Evolutionary conservation across 1,284 basidiomycete species (phyloP).

Genomic region (Xerocomus nothofagi): DNA sequence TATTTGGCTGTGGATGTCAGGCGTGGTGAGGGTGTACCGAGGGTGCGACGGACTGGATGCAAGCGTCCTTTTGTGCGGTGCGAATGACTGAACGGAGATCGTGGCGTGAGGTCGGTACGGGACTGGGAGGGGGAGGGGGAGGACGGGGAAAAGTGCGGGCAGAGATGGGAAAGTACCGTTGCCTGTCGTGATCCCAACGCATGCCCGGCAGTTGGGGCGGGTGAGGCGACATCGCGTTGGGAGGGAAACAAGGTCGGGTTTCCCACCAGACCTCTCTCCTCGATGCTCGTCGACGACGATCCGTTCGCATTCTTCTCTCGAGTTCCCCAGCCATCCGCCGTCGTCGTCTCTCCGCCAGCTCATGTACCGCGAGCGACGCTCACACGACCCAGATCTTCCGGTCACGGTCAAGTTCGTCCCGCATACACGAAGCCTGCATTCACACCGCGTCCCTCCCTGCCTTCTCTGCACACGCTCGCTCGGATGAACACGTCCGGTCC

Average conservation of each 20-base stretch:
- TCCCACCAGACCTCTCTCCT: too few relatives aligned
- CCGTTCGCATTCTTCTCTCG: slow-evolving; percentile 56
- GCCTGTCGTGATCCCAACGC: slow-evolving; percentile 48
- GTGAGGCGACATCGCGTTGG: too few relatives aligned
- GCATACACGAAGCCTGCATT: slow-evolving; percentile 63
- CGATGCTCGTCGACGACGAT: slow-evolving; percentile 58
- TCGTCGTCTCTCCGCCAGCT: slow-evolving; percentile 18
- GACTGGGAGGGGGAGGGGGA: too few relatives aligned
- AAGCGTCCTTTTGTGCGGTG: slow-evolving; percentile 22
- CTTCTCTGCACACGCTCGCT: slow-evolving; percentile 59
- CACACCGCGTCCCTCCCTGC: slow-evolving; percentile 59
- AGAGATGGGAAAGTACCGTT: slow-evolving; percentile 62
- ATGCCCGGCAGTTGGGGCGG: slow-evolving; percentile 57
- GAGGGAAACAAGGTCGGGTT: too few relatives aligned
- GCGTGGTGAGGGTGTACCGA: not conserved
- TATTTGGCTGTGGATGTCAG: slow-evolving; percentile 34
- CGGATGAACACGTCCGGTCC: slow-evolving; percentile 52
- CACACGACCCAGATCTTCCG: slow-evolving; percentile 38
- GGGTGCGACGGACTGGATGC: slow-evolving; percentile 29
- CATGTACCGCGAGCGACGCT: slow-evolving; percentile 14
- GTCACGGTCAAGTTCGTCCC: slow-evolving; percentile 44
- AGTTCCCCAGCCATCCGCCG: slow-evolving; percentile 16
- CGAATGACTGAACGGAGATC: slow-evolving; percentile 17
- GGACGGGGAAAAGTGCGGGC: too few relatives aligned
- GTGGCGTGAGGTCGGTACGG: too few relatives aligned